Conservation (phyloP, 148 eudicot genomes). For the Camellia granthamiana region DNA sequence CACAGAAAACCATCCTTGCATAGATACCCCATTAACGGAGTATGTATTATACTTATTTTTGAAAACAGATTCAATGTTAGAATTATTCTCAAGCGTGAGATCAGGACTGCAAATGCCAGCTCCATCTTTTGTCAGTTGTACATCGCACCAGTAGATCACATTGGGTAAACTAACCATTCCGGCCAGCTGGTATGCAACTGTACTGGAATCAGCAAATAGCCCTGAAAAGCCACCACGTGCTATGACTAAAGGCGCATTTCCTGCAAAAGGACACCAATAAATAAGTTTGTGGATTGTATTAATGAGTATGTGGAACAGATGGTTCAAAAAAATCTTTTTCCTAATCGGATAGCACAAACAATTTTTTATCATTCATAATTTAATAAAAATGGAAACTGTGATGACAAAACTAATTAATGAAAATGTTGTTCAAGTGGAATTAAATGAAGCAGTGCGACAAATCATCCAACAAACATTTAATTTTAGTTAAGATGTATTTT, state of each 20-base stretch:
- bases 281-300: not conserved
- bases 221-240: conserved; percentile 78
- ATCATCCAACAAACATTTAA: not conserved
- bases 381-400: not conserved
- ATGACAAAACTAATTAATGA: not conserved
- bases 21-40: conserved; percentile 49
- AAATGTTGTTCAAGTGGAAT: not conserved
- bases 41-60: conserved; percentile 31
- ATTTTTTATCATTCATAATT: not conserved
- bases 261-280: conserved; percentile 35
- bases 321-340: not conserved
- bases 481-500: not conserved
- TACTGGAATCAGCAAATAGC: conserved; percentile 58
- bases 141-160: conserved; percentile 70
- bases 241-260: conserved; percentile 50
- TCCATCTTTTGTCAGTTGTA: conserved; percentile 64
- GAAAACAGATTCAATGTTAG: conserved; percentile 18
- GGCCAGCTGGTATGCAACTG: conserved; percentile 46
- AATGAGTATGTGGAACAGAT: no score
- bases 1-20: conserved; percentile 55
- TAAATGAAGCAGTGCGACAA: conserved; percentile 1
- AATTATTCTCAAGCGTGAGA: conserved; percentile 46
- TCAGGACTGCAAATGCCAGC: conserved; percentile 68
- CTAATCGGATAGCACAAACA: not conserved
- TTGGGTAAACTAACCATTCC: conserved; percentile 28